A percentile compares a stretch with the other conserved stretches of the same genome.
These are phyloP conservation scores for Gossypium stocksii DNA, from an alignment of 345 rosid genomes.

Conservation along the genomic window DNA sequence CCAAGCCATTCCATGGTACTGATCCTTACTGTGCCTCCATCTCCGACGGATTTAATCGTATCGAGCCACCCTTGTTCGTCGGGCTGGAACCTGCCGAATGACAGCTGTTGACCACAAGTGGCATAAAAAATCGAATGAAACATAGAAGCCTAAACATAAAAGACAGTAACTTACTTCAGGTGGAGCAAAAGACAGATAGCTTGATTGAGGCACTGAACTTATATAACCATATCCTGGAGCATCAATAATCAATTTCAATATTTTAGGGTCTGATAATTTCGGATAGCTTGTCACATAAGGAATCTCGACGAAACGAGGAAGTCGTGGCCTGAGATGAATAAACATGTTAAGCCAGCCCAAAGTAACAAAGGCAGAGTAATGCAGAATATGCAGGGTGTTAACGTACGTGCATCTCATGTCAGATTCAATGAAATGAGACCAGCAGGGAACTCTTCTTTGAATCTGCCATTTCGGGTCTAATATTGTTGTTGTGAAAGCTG, in stretches of 20 bases:
- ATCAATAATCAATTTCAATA: conserved; percentile 37
- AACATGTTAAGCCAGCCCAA: conserved; percentile 10
- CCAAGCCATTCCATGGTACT: conserved; percentile 95
- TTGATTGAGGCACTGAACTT: conserved; percentile 33
- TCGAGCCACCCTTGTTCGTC: conserved; percentile 89
- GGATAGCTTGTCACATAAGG: conserved; percentile 70
- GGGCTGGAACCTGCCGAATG: conserved; percentile 57
- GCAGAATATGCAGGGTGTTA: background rate
- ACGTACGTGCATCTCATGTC: conserved; percentile 58
- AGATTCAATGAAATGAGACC: conserved; percentile 66
- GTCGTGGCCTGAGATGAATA: conserved; percentile 49
- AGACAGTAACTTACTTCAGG: conserved; percentile 54
- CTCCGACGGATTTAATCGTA: conserved; percentile 65
- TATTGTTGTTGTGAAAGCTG: conserved; percentile 40
- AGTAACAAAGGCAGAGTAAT: no score
- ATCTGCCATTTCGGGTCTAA: conserved; percentile 71
- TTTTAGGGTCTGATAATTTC: conserved; percentile 47
- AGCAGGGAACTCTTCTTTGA: conserved; percentile 74
- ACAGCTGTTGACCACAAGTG: conserved; percentile 43
- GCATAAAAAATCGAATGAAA: conserved; percentile 16
- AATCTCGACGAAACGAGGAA: conserved; percentile 50
- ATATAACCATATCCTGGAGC: conserved; percentile 39
- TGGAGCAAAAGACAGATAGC: conserved; percentile 84
- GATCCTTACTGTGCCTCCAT: conserved; percentile 60
- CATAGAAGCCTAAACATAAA: background rate